Conservation (phyloP, 1,284 basidiomycete genomes). For the Moesziomyces sp. region DNA sequence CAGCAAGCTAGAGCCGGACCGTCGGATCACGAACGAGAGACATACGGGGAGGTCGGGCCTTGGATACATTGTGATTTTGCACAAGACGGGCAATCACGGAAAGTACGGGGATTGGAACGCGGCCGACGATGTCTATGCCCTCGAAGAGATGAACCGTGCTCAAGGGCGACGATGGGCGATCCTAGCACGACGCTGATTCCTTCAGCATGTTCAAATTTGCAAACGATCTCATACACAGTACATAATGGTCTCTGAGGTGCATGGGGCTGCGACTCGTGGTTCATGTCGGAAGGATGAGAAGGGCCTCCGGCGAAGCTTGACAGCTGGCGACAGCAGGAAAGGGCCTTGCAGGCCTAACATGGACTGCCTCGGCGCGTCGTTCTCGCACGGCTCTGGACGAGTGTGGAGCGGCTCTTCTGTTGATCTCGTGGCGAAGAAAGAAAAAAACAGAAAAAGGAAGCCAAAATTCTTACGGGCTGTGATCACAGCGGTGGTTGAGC, state of each 20-base stretch:
- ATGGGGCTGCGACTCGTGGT: no score
- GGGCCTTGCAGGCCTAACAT: no score
- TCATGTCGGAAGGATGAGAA: no score
- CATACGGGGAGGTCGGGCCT: constrained; percentile 1
- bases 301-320: no score
- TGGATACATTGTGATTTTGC: not conserved
- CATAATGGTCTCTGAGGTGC: no score
- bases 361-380: not conserved
- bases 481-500: not conserved
- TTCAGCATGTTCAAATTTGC: no score
- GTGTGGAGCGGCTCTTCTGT: not conserved
- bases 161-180: not conserved
- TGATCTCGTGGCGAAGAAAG: not conserved
- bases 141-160: not conserved
- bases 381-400: not conserved
- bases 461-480: not conserved
- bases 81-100: constrained; percentile 3
- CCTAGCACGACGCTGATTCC: not conserved
- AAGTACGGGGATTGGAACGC: not conserved
- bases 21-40: no score
- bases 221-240: no score
- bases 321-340: no score
- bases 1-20: constrained; percentile 3
- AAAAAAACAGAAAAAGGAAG: not conserved
- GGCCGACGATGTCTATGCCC: not conserved